Percentiles rank a stretch among this genome's conserved stretches.
These are phyloP conservation scores for Cetradonia linearis DNA, from an alignment of 495 filamentous ascomycete genomes.

Conservation along the genomic window DNA sequence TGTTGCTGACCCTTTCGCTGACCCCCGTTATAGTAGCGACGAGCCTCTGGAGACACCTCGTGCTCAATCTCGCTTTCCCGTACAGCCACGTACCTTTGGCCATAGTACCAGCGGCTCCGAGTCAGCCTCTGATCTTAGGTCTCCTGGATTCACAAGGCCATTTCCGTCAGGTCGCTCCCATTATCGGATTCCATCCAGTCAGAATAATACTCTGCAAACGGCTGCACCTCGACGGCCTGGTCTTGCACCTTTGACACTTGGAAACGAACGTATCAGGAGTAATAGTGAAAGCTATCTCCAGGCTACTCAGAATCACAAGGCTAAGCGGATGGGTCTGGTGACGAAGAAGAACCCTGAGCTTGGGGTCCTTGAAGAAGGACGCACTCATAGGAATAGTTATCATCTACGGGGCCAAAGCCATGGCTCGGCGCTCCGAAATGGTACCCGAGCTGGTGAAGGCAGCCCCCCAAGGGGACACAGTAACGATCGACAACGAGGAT, in stretches of 20 bases:
- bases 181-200: conserved; percentile 66
- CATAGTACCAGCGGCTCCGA: conserved; percentile 41
- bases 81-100: conserved; percentile 47
- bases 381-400: conserved; percentile 57
- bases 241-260: conserved; percentile 55
- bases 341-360: conserved; percentile 64
- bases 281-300: conserved; percentile 78
- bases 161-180: conserved; percentile 70
- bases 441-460: conserved; percentile 33
- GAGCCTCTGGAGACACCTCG: conserved; percentile 57
- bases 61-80: conserved; percentile 72
- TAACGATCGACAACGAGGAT: conserved; percentile 42
- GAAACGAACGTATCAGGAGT: conserved; percentile 75
- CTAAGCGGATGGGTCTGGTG: conserved; percentile 77
- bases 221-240: conserved; percentile 54
- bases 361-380: conserved; percentile 62
- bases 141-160: conserved; percentile 53
- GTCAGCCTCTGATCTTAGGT: conserved; percentile 41
- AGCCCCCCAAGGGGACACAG: conserved; percentile 46
- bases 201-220: conserved; percentile 48
- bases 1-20: background rate
- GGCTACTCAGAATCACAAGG: conserved; percentile 47
- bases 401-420: conserved; percentile 75
- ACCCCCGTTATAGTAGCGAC: conserved; percentile 34
- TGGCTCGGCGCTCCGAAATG: conserved; percentile 59